Evolutionary conservation across 192 early-diverging fungal genomes (phyloP).

Genomic region (Phycomyces blakesleeanus): DNA sequence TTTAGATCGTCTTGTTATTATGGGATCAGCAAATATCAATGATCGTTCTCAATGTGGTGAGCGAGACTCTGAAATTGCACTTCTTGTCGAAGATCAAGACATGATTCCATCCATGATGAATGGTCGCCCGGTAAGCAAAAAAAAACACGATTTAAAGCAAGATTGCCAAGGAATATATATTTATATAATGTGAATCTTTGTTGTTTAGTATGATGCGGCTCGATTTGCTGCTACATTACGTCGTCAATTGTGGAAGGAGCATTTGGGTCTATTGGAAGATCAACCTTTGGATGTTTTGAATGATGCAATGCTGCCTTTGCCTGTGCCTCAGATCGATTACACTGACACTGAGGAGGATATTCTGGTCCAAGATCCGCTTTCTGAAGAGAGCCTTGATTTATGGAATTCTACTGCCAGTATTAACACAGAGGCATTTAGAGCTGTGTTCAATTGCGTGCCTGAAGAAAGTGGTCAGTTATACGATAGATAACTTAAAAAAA

Average conservation of each 20-base stretch:
- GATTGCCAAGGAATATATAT: no score
- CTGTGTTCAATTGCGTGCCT: conserved; percentile 85
- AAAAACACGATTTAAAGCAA: no score
- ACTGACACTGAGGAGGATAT: conserved; percentile 30
- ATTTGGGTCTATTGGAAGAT: conserved; percentile 66
- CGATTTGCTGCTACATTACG: conserved; percentile 74
- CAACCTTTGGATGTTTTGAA: conserved; percentile 36
- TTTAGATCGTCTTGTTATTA: conserved; percentile 69
- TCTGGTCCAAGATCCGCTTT: conserved; percentile 64
- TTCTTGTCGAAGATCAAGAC: conserved; percentile 74
- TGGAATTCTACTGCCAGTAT: conserved; percentile 63
- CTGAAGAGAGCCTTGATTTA: conserved; percentile 51
- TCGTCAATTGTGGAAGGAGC: conserved; percentile 75
- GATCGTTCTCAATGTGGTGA: conserved; percentile 86
- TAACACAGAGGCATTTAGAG: conserved; percentile 71
- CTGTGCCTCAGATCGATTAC: conserved; percentile 28
- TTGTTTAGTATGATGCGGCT: conserved; percentile 61
- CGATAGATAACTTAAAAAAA: no score
- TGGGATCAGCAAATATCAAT: conserved; percentile 89
- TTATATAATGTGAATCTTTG: no score
- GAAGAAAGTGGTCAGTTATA: conserved; percentile 58
- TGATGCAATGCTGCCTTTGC: conserved; percentile 26
- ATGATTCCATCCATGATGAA: conserved; percentile 69
- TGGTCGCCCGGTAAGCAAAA: conserved; percentile 42
- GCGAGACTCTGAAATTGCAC: conserved; percentile 86